These are phyloP conservation scores for Dryadomyces quercus-mongolicae DNA, from an alignment of 2,329 filamentous ascomycete genomes.

Conservation along the genomic window DNA sequence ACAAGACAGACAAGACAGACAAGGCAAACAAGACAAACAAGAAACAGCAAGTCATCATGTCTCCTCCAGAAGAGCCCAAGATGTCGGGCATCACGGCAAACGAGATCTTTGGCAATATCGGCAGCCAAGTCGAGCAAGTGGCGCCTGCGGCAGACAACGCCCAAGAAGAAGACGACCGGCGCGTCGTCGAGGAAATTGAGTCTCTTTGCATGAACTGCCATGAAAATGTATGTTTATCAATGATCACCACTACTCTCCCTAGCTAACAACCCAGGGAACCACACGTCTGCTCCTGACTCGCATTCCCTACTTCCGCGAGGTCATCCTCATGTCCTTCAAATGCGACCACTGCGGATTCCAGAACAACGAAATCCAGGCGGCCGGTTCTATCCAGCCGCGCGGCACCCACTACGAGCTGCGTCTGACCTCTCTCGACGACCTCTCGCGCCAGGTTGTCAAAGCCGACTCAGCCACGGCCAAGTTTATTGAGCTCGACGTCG, in stretches of 20 bases:
- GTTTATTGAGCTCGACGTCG: slow-evolving; percentile 83
- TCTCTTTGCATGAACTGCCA: slow-evolving; percentile 81
- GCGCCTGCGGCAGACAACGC: slow-evolving; percentile 20
- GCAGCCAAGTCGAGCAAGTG: slow-evolving; percentile 45
- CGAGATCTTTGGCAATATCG: slow-evolving; percentile 51
- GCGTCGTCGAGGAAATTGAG: slow-evolving; percentile 56
- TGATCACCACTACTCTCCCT: not conserved
- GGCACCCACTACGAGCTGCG: slow-evolving; percentile 76
- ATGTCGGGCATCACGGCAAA: slow-evolving; percentile 24
- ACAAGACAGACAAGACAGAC: not conserved
- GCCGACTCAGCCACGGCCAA: slow-evolving; percentile 77
- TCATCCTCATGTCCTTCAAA: slow-evolving; percentile 93
- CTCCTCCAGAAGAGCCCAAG: slow-evolving; percentile 20
- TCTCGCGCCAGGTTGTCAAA: slow-evolving; percentile 82
- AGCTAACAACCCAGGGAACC: slow-evolving; percentile 35
- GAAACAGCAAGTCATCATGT: slow-evolving; percentile 16
- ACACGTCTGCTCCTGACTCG: slow-evolving; percentile 81
- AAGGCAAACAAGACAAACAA: not conserved
- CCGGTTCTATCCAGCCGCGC: slow-evolving; percentile 81
- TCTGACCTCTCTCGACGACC: slow-evolving; percentile 59
- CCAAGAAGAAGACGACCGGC: slow-evolving; percentile 32
- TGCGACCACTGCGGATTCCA: slow-evolving; percentile 82
- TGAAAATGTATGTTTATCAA: slow-evolving; percentile 46
- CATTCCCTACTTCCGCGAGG: slow-evolving; percentile 95
- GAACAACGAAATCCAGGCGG: slow-evolving; percentile 90